Percentiles rank a stretch among this genome's conserved stretches.
Evolutionary conservation across 495 filamentous ascomycete species (phyloP).

Genomic region (Letharia lupina): DNA sequence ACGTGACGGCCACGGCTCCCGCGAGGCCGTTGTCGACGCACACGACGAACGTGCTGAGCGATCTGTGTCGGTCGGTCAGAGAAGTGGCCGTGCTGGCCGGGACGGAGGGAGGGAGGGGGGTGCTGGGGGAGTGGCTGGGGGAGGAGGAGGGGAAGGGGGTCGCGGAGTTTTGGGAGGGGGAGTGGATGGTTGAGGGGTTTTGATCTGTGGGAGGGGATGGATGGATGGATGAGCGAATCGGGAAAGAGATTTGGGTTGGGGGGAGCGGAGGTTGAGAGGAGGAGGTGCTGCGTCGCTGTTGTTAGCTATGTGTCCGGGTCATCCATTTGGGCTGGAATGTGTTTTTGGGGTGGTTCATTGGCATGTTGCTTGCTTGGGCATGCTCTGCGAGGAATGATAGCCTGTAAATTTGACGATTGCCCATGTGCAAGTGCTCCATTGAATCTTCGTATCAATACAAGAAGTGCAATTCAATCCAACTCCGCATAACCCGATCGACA

Average conservation of each 20-base stretch:
- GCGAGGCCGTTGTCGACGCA: constrained; percentile 33
- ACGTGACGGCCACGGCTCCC: constrained; percentile 32
- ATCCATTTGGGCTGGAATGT: background rate
- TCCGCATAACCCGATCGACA: background rate
- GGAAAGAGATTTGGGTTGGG: background rate
- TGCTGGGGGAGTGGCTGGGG: constrained; percentile 29
- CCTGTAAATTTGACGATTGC: background rate
- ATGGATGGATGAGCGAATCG: no score
- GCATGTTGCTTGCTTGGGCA: background rate
- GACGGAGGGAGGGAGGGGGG: constrained; percentile 29
- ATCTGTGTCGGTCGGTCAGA: constrained; percentile 39
- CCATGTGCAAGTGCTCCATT: background rate
- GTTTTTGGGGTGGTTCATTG: background rate
- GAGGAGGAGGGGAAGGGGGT: constrained; percentile 7
- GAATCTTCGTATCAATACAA: constrained; percentile 8
- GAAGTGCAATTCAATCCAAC: constrained; percentile 7
- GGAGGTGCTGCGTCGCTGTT: background rate
- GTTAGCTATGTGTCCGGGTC: background rate
- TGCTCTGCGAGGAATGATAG: background rate
- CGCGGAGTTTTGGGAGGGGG: constrained; percentile 18
- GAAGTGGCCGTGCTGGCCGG: constrained; percentile 37
- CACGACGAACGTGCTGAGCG: constrained; percentile 40
- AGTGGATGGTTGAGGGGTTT: constrained; percentile 12
- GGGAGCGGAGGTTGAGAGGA: no score
- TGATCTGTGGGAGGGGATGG: background rate